Percentiles rank a stretch among this genome's conserved stretches.
These are phyloP conservation scores for Neonectria sp. DNA, from an alignment of 2,329 filamentous ascomycete genomes.

Conservation along the genomic window DNA sequence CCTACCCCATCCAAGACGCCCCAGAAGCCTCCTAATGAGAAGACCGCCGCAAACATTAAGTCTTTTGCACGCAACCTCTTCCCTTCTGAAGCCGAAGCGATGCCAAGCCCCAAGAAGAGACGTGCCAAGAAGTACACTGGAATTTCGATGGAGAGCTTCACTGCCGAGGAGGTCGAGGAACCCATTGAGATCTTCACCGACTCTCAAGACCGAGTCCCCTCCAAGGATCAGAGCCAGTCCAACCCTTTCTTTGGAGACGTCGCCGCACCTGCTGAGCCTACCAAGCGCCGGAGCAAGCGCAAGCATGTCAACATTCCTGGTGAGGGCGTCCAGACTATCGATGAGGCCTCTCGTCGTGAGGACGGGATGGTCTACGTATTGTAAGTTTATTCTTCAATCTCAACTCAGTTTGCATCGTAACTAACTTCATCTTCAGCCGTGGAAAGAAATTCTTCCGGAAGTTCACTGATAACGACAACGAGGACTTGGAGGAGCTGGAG, in stretches of 20 bases:
- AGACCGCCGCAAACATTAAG: constrained; percentile 66
- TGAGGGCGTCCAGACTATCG: constrained; percentile 71
- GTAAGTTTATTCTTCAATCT: constrained; percentile 66
- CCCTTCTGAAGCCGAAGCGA: constrained; percentile 69
- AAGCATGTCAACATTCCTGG: constrained; percentile 69
- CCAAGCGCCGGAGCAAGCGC: constrained; percentile 68
- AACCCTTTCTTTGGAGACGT: constrained; percentile 80
- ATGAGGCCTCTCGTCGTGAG: constrained; percentile 74
- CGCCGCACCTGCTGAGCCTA: constrained; percentile 55
- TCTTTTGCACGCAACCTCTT: constrained; percentile 75
- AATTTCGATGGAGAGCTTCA: constrained; percentile 71
- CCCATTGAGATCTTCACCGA: constrained; percentile 84
- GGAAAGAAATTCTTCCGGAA: constrained; percentile 85
- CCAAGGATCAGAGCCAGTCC: constrained; percentile 73
- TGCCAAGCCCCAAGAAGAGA: constrained; percentile 72
- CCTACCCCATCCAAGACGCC: constrained; percentile 87
- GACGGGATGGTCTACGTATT: constrained; percentile 85
- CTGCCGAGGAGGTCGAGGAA: constrained; percentile 68
- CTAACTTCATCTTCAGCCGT: constrained; percentile 68
- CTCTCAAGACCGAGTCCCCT: constrained; percentile 82
- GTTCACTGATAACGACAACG: constrained; percentile 64
- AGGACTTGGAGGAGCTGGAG: constrained; percentile 52
- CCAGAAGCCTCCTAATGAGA: constrained; percentile 71
- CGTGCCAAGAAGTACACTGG: constrained; percentile 71
- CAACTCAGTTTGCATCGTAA: constrained; percentile 21